Evolutionary conservation across 1,139 yeast genomes (phyloP), one percentile per base, ranked within the genome.

Genomic region (Scheffersomyces parashehatae): DNA sequence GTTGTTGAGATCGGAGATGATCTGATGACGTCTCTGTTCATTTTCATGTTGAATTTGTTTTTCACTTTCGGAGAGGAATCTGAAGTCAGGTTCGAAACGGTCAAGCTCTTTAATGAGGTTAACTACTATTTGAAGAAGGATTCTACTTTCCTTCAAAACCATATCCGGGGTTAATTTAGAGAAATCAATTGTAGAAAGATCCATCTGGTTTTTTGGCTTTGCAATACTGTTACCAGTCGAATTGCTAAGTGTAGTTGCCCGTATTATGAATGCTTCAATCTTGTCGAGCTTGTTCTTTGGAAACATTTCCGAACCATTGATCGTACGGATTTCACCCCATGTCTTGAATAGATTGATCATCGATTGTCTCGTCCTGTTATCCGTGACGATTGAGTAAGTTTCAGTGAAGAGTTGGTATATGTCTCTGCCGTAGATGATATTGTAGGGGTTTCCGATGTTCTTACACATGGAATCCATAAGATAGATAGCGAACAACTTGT

Each of bases 401-500:
- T 68, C 73, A 7, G 73, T 65, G 55, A 70, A 74, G 29, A 63
- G 54, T 42, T 60, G 59, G 55, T 62, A 70, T 39, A 74, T 52
- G 43, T 64, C 62, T 29, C 57, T 49, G 30, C 70, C 67, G 51
- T 73, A 71, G 37, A 72, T 52, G 35, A 69, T 50, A 49, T 70
- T 71, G 54, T 72, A 74, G 4, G 79, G 79, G 45, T 67, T 70
- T 11, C 78, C 77, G 36, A 73, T 61, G 53, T 65, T 71, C 51
- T 73, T 73, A 52, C 71, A 62, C 16, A 74, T 70, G 34, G 73
- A 67, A 54, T 74, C 79, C 54, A 74, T 51, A 37, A 73, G 55
- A 50, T 74, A 74, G 40, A 74, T 60, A 13, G 69, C 58, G 47
- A 51, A 65, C 30, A 74, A 58, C 52, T 73, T 73, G 50, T 70